A percentile compares a stretch with the other conserved stretches of the same genome.
Conservation (phyloP, 1,139 yeast species). For the Yamadazyma membranifaciens region DNA sequence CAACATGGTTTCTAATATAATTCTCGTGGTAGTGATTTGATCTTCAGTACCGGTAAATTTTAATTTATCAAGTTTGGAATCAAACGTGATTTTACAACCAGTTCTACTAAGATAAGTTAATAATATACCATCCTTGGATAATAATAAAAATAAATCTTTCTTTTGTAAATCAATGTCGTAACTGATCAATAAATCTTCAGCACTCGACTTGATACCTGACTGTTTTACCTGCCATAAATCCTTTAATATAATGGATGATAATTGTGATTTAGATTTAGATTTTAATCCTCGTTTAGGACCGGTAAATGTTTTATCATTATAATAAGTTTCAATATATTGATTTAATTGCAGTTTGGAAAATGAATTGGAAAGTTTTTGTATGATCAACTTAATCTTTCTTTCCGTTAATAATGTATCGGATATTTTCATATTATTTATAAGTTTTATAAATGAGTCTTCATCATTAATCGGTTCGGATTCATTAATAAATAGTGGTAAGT, state of each 20-base stretch:
- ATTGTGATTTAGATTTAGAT: slow-evolving; percentile 14
- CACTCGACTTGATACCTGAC: slow-evolving; percentile 27
- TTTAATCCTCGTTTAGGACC: slow-evolving; percentile 12
- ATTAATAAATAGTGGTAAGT: not conserved
- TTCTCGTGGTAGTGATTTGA: slow-evolving; percentile 35
- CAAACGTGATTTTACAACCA: slow-evolving; percentile 53
- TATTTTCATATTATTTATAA: slow-evolving; percentile 11
- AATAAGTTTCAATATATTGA: slow-evolving; percentile 17
- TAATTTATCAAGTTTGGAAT: slow-evolving; percentile 18
- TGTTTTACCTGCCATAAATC: slow-evolving; percentile 40
- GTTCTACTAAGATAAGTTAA: slow-evolving; percentile 51
- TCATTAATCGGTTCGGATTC: not conserved
- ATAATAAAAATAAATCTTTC: slow-evolving; percentile 48
- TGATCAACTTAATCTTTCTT: slow-evolving; percentile 6
- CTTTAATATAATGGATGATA: slow-evolving; percentile 26
- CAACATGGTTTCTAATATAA: slow-evolving; percentile 30
- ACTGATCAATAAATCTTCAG: slow-evolving; percentile 41
- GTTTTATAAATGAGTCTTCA: slow-evolving; percentile 8
- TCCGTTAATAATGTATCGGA: slow-evolving; percentile 10
- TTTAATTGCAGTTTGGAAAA: slow-evolving; percentile 23
- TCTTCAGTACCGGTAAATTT: slow-evolving; percentile 30
- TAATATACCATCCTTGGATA: slow-evolving; percentile 46
- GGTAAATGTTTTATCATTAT: slow-evolving; percentile 7
- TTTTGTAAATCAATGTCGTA: slow-evolving; percentile 35
- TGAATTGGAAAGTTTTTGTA: slow-evolving; percentile 14